Evolutionary conservation across 78 protist species (phyloP).

Genomic region (Chrysochromulina tobinii): DNA sequence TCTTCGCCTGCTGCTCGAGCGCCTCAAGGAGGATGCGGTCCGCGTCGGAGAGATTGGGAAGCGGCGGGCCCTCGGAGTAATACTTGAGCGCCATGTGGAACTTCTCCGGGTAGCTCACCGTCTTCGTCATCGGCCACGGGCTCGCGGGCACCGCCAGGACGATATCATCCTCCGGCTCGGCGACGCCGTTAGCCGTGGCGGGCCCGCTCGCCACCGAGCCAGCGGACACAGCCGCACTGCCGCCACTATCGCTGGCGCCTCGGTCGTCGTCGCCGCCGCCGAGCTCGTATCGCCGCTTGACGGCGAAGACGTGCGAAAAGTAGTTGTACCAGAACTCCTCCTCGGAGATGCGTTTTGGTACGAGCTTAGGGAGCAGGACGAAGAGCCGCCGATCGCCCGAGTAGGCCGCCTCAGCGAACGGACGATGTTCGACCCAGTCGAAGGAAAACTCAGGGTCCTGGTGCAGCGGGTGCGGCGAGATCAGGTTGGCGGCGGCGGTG

Average conservation of each 20-base stretch:
- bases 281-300: neutral
- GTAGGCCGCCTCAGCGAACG: slow-evolving; percentile 8
- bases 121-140: neutral
- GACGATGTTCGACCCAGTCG: neutral
- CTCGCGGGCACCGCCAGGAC: neutral
- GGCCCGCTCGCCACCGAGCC: too few species aligned
- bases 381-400: neutral
- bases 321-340: slow-evolving; percentile 13
- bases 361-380: neutral
- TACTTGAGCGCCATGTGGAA: neutral
- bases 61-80: neutral
- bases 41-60: neutral
- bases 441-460: neutral
- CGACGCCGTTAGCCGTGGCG: neutral
- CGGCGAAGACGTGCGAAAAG: neutral
- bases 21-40: neutral
- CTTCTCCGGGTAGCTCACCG: neutral
- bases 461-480: neutral
- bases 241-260: too few species aligned
- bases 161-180: neutral
- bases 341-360: neutral
- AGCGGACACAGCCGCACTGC: neutral
- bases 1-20: neutral
- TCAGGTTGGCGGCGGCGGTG: neutral
- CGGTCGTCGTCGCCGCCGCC: neutral